A percentile compares a stretch with the other conserved stretches of the same genome.
phyloP scores from a whole-genome alignment of 331 rosid species.

The Rosa hybrid region DNA sequence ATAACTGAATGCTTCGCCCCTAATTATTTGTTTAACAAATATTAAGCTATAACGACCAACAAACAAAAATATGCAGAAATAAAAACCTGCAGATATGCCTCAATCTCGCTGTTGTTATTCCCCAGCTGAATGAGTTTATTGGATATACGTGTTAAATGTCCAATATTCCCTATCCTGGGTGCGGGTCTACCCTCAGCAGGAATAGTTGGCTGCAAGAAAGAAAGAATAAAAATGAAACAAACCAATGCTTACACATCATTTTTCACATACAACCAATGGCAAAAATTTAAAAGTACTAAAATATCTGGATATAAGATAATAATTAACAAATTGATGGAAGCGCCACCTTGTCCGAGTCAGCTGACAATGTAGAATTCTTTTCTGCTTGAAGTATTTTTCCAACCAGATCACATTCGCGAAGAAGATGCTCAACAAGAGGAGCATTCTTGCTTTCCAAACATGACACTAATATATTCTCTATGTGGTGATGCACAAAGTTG shows the following conservation, averaged over 20 bases:
- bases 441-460: conserved; percentile 91
- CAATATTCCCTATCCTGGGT: conserved; percentile 90
- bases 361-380: conserved; percentile 58
- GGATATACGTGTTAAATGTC: conserved; percentile 92
- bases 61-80: conserved; percentile 11
- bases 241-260: not conserved
- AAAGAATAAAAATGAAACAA: conserved; percentile 18
- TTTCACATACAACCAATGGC: not conserved
- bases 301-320: conserved; percentile 3
- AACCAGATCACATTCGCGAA: conserved; percentile 72
- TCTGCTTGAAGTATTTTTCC: conserved; percentile 79
- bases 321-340: not conserved
- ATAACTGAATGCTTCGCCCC: not conserved
- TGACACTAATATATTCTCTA: conserved; percentile 73
- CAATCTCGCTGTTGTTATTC: conserved; percentile 66
- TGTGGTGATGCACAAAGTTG: conserved; percentile 94
- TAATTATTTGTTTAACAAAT: not conserved
- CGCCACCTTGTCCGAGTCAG: conserved; percentile 64
- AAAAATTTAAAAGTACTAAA: not conserved
- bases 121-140: conserved; percentile 86
- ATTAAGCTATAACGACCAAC: not conserved
- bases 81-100: conserved; percentile 72
- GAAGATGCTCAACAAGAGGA: conserved; percentile 73
- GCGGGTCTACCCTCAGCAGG: conserved; percentile 69
- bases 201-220: conserved; percentile 72